Evolutionary conservation across 192 early-diverging fungal genomes (phyloP), one percentile per base, ranked within the genome.

Genomic region (Umbelopsis vinacea): DNA sequence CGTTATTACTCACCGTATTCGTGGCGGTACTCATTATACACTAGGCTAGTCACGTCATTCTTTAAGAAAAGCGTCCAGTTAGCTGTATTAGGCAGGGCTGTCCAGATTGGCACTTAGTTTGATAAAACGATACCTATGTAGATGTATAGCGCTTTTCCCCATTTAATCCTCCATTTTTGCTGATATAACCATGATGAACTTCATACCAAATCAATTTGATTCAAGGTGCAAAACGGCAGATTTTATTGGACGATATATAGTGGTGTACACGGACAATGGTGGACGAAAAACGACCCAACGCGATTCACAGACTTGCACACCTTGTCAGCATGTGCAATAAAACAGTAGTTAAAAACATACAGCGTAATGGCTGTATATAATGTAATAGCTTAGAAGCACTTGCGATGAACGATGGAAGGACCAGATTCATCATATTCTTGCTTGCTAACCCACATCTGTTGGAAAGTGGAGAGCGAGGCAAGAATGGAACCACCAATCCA

Each of bases 401-500:
- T 98, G 87, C 96, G 90, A 90, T 98, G 97, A 71, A 98, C 97
- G 75, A 98, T 98, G 46, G 93, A 93, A 37, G 97, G 95, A 78
- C 97, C 97, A 71, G 90, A 92, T 87, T 98, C 97, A 87, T 97
- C 95, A 88, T 97, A 97, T 87, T 98, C 96, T 86, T 93, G 91
- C 91, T 95, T 96, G 66, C 94, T 93, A 84, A 96, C 92, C 95
- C 95, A 98, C 95, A 96, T 94, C 82, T 96, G 92, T 84, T 97
- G 95, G 95, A 98, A 98, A 80, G 95, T 96, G 52, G 95, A 95
- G 70, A 97, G 91, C 33, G 96, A 97, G 69, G 96, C 95, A 37
- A 98, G 85, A 67, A 98, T 97, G 73, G 95, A 96, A 55, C 96
- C 96, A 87, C 96, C 96, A 81, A 98, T 96, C 95, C 96, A 98